phyloP scores from a whole-genome alignment of 2,329 filamentous ascomycete genomes.

The Epichloe glyceriae region DNA sequence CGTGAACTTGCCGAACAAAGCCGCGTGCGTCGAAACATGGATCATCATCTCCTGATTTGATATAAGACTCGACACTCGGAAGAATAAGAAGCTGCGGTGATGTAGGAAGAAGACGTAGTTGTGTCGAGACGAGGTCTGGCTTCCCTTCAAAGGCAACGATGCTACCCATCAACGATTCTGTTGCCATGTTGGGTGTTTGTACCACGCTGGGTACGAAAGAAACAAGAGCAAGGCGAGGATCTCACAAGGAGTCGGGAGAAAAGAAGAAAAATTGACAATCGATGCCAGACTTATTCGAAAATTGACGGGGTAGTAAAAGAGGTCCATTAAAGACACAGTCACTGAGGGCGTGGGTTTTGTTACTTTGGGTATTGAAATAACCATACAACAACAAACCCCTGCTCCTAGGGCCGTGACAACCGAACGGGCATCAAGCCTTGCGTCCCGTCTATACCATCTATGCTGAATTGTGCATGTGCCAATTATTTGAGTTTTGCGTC shows the following conservation, averaged over 20 bases:
- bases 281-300: not conserved
- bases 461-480: not conserved
- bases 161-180: conserved; percentile 25
- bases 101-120: conserved; percentile 45
- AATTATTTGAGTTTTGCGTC: not conserved
- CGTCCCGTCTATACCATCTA: not conserved
- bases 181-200: conserved; percentile 7
- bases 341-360: not conserved
- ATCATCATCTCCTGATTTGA: not conserved
- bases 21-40: conserved; percentile 17
- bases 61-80: conserved; percentile 21
- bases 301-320: not conserved
- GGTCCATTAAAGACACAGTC: not conserved
- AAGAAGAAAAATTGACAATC: not conserved
- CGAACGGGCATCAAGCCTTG: not conserved
- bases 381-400: not conserved
- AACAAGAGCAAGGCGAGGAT: not conserved
- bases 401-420: not conserved
- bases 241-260: not conserved
- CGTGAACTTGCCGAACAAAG: conserved; percentile 37
- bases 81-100: conserved; percentile 46
- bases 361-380: not conserved
- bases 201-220: not conserved
- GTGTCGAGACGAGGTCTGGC: conserved; percentile 40
- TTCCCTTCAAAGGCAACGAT: conserved; percentile 50